Conservation (phyloP, 169 alveolate species). For the Cryptosporidium baileyi region DNA sequence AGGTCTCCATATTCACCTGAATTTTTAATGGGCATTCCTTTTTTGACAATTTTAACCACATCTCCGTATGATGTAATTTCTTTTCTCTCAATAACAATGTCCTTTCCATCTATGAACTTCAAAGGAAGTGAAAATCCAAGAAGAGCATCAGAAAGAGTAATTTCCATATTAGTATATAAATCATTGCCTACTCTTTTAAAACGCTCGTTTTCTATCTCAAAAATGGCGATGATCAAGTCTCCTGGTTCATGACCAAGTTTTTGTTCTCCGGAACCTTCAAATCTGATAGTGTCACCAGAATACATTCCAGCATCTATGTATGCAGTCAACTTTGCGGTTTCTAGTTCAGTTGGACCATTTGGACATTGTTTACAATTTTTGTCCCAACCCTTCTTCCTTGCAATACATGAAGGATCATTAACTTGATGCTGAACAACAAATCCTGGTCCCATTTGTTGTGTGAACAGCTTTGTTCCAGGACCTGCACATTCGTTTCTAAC, state of each 20-base stretch:
- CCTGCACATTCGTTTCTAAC: slow-evolving; percentile 83
- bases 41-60: slow-evolving; percentile 75
- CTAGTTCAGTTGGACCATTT: slow-evolving; percentile 76
- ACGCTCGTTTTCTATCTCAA: slow-evolving; percentile 73
- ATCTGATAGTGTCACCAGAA: slow-evolving; percentile 79
- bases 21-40: slow-evolving; percentile 81
- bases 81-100: slow-evolving; percentile 74
- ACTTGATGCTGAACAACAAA: slow-evolving; percentile 84
- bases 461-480: slow-evolving; percentile 78
- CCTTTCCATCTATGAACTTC: slow-evolving; percentile 78
- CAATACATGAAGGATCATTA: slow-evolving; percentile 82
- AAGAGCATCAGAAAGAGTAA: slow-evolving; percentile 80
- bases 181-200: slow-evolving; percentile 82
- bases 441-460: slow-evolving; percentile 85
- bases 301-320: slow-evolving; percentile 74
- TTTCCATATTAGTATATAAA: slow-evolving; percentile 77
- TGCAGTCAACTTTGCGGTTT: slow-evolving; percentile 70
- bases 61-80: slow-evolving; percentile 82
- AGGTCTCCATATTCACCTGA: slow-evolving; percentile 78
- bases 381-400: slow-evolving; percentile 83
- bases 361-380: slow-evolving; percentile 80
- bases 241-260: slow-evolving; percentile 81
- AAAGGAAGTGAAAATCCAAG: slow-evolving; percentile 79
- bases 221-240: slow-evolving; percentile 77
- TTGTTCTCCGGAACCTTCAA: slow-evolving; percentile 84